Percentiles rank a stretch among this genome's conserved stretches.
Conservation (phyloP, 2,329 filamentous ascomycete genomes). For the Biscogniauxia marginata region DNA sequence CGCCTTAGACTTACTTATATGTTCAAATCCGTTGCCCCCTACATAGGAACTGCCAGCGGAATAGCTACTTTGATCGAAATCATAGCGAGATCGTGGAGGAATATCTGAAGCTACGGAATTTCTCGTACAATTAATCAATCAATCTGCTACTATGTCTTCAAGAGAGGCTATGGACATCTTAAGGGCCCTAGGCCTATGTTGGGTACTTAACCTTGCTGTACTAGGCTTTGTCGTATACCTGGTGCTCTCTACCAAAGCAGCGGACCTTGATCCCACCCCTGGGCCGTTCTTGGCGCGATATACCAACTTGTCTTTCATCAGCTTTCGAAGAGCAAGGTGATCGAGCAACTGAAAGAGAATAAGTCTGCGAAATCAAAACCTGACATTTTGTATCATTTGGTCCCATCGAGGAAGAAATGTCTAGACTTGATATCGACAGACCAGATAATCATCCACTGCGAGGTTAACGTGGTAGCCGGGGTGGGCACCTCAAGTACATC, state of each 20-base stretch:
- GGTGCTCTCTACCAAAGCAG: neutral
- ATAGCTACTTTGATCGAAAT: too few species aligned
- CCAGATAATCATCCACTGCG: constrained; percentile 6
- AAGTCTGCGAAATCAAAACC: neutral
- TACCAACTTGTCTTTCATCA: constrained; percentile 5
- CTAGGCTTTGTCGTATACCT: neutral
- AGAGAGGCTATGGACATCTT: neutral
- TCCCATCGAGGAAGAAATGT: constrained; percentile 1
- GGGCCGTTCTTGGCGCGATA: constrained; percentile 5
- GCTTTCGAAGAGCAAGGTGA: neutral
- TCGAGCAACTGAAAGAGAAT: neutral
- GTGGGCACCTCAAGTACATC: constrained; percentile 1
- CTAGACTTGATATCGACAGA: constrained; percentile 1
- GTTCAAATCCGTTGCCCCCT: too few species aligned
- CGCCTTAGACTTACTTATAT: too few species aligned
- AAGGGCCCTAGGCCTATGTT: neutral
- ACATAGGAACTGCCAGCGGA: too few species aligned
- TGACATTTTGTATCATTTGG: constrained; percentile 5
- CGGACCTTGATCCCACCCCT: constrained; percentile 1
- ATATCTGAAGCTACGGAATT: too few species aligned
- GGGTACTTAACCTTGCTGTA: neutral
- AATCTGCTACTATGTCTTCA: too few species aligned
- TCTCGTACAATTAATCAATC: too few species aligned
- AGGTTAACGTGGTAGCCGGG: constrained; percentile 6
- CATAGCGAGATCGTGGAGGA: too few species aligned